phyloP scores from a whole-genome alignment of 805 yeast genomes.

The Yarrowia hollandica region DNA sequence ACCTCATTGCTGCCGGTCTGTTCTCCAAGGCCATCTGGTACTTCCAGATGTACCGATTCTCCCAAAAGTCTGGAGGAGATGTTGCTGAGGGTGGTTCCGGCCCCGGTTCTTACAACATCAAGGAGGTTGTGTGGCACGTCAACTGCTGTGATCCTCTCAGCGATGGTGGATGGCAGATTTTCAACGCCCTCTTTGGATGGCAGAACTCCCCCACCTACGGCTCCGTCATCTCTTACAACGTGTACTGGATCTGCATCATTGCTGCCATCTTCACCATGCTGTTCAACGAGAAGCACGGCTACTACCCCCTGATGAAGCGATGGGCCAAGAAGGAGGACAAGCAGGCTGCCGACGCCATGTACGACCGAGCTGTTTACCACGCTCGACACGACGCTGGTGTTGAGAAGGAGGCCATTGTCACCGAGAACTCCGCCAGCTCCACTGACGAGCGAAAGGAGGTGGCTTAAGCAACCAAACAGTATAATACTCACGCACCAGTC shows the following conservation, averaged over 20 bases:
- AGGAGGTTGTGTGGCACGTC: constrained; percentile 86
- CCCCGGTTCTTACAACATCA: constrained; percentile 88
- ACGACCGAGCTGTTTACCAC: constrained; percentile 8
- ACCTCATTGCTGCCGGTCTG: constrained; percentile 87
- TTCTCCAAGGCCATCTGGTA: constrained; percentile 93
- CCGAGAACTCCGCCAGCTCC: background rate
- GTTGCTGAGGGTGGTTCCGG: constrained; percentile 92
- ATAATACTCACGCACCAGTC: too few relatives aligned
- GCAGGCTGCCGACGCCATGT: background rate
- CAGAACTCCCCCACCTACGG: constrained; percentile 95
- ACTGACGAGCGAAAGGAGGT: constrained; percentile 8
- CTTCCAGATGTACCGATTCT: constrained; percentile 70
- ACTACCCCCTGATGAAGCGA: constrained; percentile 19
- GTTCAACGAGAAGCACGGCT: constrained; percentile 77
- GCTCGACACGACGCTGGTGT: background rate
- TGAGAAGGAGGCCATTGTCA: background rate
- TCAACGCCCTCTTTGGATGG: constrained; percentile 95
- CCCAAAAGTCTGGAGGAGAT: constrained; percentile 81
- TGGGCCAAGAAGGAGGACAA: constrained; percentile 23
- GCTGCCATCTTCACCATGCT: constrained; percentile 59
- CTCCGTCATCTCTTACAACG: constrained; percentile 82
- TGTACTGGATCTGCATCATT: constrained; percentile 79
- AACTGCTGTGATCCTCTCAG: constrained; percentile 94
- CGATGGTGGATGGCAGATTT: constrained; percentile 95
- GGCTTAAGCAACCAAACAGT: background rate